phyloP scores from a whole-genome alignment of 1,139 yeast genomes.

The Candida tetrigidarum region DNA sequence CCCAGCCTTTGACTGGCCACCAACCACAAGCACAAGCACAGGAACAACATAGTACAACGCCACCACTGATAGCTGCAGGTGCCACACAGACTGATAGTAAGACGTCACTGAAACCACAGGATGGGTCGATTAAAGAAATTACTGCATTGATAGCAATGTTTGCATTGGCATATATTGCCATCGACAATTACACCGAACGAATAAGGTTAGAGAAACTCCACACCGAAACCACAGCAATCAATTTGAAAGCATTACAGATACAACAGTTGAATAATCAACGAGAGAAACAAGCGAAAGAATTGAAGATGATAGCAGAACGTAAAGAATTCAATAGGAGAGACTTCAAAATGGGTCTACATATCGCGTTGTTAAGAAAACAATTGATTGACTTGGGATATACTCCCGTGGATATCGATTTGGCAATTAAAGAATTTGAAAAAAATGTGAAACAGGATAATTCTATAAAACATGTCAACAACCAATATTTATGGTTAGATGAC shows the following conservation, averaged over 20 bases:
- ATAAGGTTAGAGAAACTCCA: constrained; percentile 43
- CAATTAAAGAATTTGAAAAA: constrained; percentile 55
- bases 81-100: background rate
- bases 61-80: background rate
- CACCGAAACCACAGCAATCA: constrained; percentile 44
- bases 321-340: constrained; percentile 52
- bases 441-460: constrained; percentile 60
- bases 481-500: constrained; percentile 62
- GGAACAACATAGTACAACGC: background rate
- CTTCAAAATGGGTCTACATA: constrained; percentile 64
- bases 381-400: constrained; percentile 52
- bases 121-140: constrained; percentile 32
- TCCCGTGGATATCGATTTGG: constrained; percentile 58
- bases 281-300: constrained; percentile 50
- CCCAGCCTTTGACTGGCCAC: constrained; percentile 3
- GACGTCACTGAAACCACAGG: constrained; percentile 8
- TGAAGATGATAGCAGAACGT: constrained; percentile 51
- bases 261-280: constrained; percentile 49
- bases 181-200: constrained; percentile 54
- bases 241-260: constrained; percentile 44
- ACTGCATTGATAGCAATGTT: constrained; percentile 41
- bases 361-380: constrained; percentile 65
- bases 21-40: constrained; percentile 7
- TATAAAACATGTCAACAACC: constrained; percentile 55
- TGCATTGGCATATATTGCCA: constrained; percentile 50